Conservation (phyloP, 139 green algal species). For the Chlamydomonas asymmetrica region DNA sequence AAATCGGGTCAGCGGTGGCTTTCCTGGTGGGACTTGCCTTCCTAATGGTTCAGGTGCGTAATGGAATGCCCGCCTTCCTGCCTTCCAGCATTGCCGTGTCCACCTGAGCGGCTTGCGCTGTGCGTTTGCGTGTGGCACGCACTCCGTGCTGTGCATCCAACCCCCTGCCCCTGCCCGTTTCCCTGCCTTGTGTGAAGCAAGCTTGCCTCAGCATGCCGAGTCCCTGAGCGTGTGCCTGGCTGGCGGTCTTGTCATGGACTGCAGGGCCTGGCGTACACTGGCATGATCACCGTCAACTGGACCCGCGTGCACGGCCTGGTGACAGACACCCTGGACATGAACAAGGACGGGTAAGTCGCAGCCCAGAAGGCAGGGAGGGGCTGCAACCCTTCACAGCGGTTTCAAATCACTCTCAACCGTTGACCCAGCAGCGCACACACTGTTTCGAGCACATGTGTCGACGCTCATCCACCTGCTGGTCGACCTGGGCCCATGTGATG, state of each 20-base stretch:
- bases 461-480: no score
- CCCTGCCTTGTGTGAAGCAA: no score
- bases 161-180: no score
- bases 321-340: constrained; percentile 22
- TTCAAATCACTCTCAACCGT: no score
- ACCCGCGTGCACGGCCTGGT: constrained; percentile 21
- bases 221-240: not conserved
- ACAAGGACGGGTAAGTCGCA: constrained; percentile 32
- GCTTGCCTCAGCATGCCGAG: not conserved
- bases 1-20: no score
- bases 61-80: not conserved
- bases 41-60: no score
- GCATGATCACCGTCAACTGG: constrained; percentile 45
- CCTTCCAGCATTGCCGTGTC: not conserved
- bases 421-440: no score
- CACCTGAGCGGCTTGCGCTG: not conserved
- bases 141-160: not conserved
- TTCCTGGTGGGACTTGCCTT: constrained; percentile 16
- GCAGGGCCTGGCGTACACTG: constrained; percentile 36
- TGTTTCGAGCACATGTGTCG: no score
- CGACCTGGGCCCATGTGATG: no score
- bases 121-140: not conserved
- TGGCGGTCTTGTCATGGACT: not conserved
- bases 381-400: no score
- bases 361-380: no score